Evolutionary conservation across 2,329 filamentous ascomycete genomes (phyloP).

Genomic region (Penicillium sp.): DNA sequence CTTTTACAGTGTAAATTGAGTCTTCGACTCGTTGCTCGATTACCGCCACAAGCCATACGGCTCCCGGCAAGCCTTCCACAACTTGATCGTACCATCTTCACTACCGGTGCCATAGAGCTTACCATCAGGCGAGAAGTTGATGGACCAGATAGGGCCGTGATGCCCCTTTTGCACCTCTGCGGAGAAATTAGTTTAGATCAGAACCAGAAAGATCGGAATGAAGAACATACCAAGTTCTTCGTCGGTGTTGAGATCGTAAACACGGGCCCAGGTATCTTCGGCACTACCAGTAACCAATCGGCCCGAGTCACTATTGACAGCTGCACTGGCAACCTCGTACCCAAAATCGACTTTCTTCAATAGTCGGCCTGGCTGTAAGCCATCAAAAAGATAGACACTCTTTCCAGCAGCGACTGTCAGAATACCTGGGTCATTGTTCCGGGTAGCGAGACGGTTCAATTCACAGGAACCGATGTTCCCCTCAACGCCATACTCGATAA

Average conservation of each 20-base stretch:
- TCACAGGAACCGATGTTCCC: conserved; percentile 91
- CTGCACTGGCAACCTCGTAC: conserved; percentile 89
- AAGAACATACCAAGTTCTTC: conserved; percentile 68
- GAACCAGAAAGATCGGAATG: background rate
- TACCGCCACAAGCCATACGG: conserved; percentile 69
- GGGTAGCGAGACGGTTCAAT: conserved; percentile 70
- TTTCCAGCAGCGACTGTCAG: conserved; percentile 94
- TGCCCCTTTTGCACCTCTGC: conserved; percentile 93
- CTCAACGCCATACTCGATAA: conserved; percentile 78
- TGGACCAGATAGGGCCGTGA: conserved; percentile 95
- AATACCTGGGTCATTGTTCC: conserved; percentile 68
- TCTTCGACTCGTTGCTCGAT: background rate
- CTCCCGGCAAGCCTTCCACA: conserved; percentile 72
- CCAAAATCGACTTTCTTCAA: conserved; percentile 80
- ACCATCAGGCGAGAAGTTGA: conserved; percentile 91
- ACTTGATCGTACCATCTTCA: conserved; percentile 96
- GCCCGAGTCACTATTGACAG: conserved; percentile 77
- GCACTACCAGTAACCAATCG: conserved; percentile 90
- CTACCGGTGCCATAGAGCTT: conserved; percentile 96
- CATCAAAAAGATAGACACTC: conserved; percentile 89
- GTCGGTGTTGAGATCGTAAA: conserved; percentile 86
- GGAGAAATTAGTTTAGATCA: conserved; percentile 10
- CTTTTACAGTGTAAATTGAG: too few relatives aligned
- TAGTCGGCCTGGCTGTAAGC: conserved; percentile 66
- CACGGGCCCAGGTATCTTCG: conserved; percentile 93